Base-by-base conservation (phyloP, 345 rosid species). In the Acer saccharum region DNA sequence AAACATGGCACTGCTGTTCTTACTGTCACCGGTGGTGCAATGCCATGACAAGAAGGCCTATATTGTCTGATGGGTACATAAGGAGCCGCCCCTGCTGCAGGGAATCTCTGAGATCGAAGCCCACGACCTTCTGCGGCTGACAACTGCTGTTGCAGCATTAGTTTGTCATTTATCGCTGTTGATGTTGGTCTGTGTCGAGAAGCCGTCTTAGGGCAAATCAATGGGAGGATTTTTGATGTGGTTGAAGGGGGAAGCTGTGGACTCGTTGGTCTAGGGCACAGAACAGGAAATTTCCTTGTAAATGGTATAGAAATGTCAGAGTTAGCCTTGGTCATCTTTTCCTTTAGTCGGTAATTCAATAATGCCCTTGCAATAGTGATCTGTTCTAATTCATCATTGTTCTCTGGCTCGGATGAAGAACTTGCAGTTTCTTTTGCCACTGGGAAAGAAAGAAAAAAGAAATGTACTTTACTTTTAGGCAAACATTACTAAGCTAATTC, bases 341-440 rank as follows among this genome's bases (percentile, higher is more conserved):
- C 98, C 90, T 95, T 92, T 81, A 84, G 68, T 25, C 92, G 92
- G 70, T 91, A 94, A 81, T 87, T 88, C 79, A 83, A 79, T 76
- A 96, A 75, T 21, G 99, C 97, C 20, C 97, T 88, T 50, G 99
- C 95, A 76, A 96, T 89, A 2, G 93, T 92, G 58, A 91, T 93
- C 87, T 96, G 99, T 81, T 96, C 99, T 78, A 91, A 90, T 81
- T 96, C 99, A 57, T 96, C 99, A 76, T 54, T 91, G 83, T 84
- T 86, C 77, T 94, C 98, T 72, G 91, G 86, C 81, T 91, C 98
- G 23, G 92, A 87, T 72, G 93, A 81, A 60, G 97, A 87, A 73
- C 88, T 91, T 55, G 94, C 86, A 66, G 95, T 83, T 90, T 94
- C 99, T 88, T 96, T 96, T 2, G 97, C 98, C 97, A 96, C 99